These are phyloP conservation scores for Aspergillus hiratsukae DNA, from an alignment of 2,329 filamentous ascomycete genomes.

Conservation along the genomic window DNA sequence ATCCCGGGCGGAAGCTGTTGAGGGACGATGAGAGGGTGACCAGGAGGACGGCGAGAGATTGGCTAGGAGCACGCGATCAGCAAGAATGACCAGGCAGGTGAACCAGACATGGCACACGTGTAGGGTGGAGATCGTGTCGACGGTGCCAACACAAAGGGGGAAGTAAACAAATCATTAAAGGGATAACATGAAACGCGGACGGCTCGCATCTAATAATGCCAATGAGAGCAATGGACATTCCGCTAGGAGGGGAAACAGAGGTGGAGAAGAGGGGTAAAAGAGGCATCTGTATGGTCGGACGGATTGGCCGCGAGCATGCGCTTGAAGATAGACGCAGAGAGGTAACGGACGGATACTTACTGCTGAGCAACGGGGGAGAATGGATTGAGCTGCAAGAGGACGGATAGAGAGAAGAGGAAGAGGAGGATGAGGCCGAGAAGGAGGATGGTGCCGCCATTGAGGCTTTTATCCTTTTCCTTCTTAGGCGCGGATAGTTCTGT, in stretches of 20 bases:
- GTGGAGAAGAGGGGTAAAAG: slow-evolving; percentile 1
- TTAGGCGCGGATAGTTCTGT: neutral
- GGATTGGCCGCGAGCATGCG: neutral
- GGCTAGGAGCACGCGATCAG: slow-evolving; percentile 25
- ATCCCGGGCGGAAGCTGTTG: slow-evolving; percentile 25
- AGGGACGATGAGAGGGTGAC: slow-evolving; percentile 23
- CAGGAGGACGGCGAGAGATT: slow-evolving; percentile 19
- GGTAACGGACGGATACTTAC: slow-evolving; percentile 13
- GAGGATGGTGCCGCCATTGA: slow-evolving; percentile 16
- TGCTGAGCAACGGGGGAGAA: slow-evolving; percentile 13
- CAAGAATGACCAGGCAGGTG: slow-evolving; percentile 15
- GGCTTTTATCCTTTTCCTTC: slow-evolving; percentile 4
- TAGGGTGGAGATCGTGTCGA: slow-evolving; percentile 18
- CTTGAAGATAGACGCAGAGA: neutral
- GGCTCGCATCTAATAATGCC: neutral
- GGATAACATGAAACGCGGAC: slow-evolving; percentile 3
- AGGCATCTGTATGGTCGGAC: neutral
- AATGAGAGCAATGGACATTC: slow-evolving; percentile 1
- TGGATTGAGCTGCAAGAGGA: slow-evolving; percentile 27
- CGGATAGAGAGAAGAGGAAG: slow-evolving; percentile 24
- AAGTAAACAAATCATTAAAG: slow-evolving; percentile 3
- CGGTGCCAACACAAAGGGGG: slow-evolving; percentile 7
- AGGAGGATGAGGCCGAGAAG: slow-evolving; percentile 16
- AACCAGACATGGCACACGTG: slow-evolving; percentile 28
- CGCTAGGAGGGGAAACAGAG: slow-evolving; percentile 2